Evolutionary conservation across 208 protist species (phyloP), one percentile per base, ranked within the genome.

Genomic region (Trypanosoma boissoni): DNA sequence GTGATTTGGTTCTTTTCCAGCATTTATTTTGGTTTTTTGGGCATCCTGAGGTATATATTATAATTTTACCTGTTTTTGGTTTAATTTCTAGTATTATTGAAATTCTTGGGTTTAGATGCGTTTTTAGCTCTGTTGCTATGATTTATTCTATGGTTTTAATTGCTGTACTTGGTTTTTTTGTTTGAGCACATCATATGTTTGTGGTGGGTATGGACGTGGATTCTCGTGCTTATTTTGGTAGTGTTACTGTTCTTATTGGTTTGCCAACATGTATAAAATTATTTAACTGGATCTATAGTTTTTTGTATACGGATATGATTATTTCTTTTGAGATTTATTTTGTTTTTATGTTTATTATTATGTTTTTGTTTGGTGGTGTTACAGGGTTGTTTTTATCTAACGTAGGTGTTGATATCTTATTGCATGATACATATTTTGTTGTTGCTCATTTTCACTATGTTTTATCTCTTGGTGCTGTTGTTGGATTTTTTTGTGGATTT

Each of bases 171-270:
- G 78, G 78, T 53, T 78, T 80, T 72, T 85, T 85, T 74, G 78
- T 85, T 61, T 85, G 78, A 34, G 73, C 78, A n/a, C 78, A 85
- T 57, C 78, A 85, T 52, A 85, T 85, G 78, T 85, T 85, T 80
- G 78, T 85, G 53, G 78, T 85, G 48, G 78, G 78, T 6, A 78
- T 85, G 64, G 76, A 83, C 79, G 79, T 86, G 28, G 82, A 89
- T 52, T 78, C 82, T 57, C 61, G 83, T 51, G 71, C 83, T 29
- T 86, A 89, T 59, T 89, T 86, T 77, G 83, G 83, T 42, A 84
- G 71, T 65, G 65, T 83, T 42, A 83, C 72, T 56, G 68, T 76
- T 69, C 34, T 79, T n/a, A 83, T 83, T 66, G 72, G 72, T 34
- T 66, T 78, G 64, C 76, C 76, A 41, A 78, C 76, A 48, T 74